Base-by-base conservation (phyloP, 176 grass and related monocot species). In the Triticum dicoccoides region DNA sequence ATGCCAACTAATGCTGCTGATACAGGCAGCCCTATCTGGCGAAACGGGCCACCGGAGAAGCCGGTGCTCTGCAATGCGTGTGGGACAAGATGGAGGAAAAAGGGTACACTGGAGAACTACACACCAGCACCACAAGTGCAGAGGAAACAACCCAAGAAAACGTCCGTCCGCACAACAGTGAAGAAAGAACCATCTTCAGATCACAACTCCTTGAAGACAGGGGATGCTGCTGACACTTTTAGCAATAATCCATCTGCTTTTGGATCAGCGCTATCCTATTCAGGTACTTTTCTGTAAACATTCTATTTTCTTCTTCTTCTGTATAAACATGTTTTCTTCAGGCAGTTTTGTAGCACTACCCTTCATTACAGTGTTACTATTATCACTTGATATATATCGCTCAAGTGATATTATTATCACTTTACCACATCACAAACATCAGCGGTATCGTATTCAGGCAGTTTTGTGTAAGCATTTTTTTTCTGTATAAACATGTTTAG, bases 11-110 rank as follows among this genome's bases (percentile, higher is more conserved):
- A 78, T 87, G 61, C 18, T 91, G 54, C 18, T 58, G 66, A 18
- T 84, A 87, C 88, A 98, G 96, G 92, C 76, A 98, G 93, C 75
- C 96, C 96, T 45, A 90, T 98, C 42, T 98, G 96, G 96, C 86
- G 96, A 77, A 92, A 98, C 89, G 96, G 96, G 34, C 96, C 96
- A 44, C 84, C 93, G 79, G 92, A 98, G 71, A 98, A 98, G 77
- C 96, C 93, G 24, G 96, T 98, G 80, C 86, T 98, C 32, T 98
- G 96, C 80, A 98, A 98, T 94, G 96, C 96, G 45, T 98, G 96
- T 80, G 96, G 96, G 66, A 94, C 96, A 0, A 94, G 96, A 71
- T 98, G 90, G 92, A 89, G 93, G 82, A 98, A 88, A 5, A 98
- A 96, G 34, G 96, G 92, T 73, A 94, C 93, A 91, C 80, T 98